These are phyloP conservation scores for Diddensiella santjacobensis DNA, from an alignment of 805 yeast genomes.

Conservation along the genomic window DNA sequence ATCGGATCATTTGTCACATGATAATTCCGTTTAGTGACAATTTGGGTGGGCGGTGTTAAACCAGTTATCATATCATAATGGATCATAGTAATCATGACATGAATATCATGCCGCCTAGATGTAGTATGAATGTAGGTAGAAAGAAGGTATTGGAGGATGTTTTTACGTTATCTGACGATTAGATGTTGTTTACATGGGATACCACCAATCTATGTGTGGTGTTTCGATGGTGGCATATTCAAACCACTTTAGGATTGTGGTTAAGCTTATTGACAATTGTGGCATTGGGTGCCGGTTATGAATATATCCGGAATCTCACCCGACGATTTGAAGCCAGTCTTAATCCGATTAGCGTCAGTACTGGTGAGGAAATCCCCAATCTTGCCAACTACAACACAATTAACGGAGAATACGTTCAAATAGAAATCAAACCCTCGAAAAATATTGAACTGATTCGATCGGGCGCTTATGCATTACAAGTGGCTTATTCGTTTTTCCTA, in stretches of 20 bases:
- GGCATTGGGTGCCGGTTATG: slow-evolving; percentile 54
- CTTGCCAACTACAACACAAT: not conserved
- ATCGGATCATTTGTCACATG: no score
- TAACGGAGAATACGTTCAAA: not conserved
- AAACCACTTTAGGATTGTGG: slow-evolving; percentile 47
- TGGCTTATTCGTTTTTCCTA: slow-evolving; percentile 56
- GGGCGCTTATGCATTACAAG: slow-evolving; percentile 57
- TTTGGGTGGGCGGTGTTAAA: no score
- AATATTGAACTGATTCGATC: slow-evolving; percentile 10
- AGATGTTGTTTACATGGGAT: slow-evolving; percentile 77
- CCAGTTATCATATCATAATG: slow-evolving; percentile 9
- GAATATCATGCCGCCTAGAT: slow-evolving; percentile 17
- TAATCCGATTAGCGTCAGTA: not conserved
- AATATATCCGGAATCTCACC: slow-evolving; percentile 42
- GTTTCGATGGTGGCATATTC: slow-evolving; percentile 77
- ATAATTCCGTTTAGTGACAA: no score
- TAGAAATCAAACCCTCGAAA: not conserved
- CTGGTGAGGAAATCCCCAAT: slow-evolving; percentile 1
- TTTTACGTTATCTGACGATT: not conserved
- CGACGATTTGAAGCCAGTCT: slow-evolving; percentile 15
- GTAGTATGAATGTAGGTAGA: slow-evolving; percentile 24
- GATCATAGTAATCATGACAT: slow-evolving; percentile 13
- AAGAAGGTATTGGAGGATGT: not conserved
- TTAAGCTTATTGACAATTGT: slow-evolving; percentile 49
- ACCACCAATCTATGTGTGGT: slow-evolving; percentile 69